Percentiles rank a stretch among this genome's conserved stretches.
These are phyloP conservation scores for Penstemon davidsonii DNA, from an alignment of 257 asterid genomes.

Conservation along the genomic window DNA sequence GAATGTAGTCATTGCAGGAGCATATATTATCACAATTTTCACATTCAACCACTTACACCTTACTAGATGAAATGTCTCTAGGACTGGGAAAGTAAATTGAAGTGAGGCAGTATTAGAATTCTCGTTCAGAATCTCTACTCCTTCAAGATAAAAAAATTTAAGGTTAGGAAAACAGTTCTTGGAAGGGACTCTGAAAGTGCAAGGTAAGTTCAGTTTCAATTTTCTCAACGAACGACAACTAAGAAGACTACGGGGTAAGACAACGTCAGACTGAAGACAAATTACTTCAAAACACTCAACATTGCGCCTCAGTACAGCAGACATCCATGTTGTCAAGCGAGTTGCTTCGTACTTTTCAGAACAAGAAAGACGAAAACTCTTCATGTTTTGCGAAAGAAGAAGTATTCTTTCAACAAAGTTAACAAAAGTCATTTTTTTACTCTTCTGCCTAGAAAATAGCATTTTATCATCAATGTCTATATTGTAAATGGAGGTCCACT, in stretches of 20 bases:
- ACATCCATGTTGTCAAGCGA: neutral
- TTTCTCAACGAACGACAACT: neutral
- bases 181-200: slow-evolving; percentile 6
- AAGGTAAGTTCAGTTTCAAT: neutral
- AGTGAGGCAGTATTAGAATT: neutral
- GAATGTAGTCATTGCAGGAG: neutral
- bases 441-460: neutral
- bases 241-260: slow-evolving; percentile 1
- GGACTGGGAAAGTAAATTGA: neutral
- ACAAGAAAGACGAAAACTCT: neutral
- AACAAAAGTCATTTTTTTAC: too few species aligned
- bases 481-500: neutral
- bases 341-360: neutral
- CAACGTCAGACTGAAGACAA: neutral
- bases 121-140: neutral
- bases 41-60: slow-evolving; percentile 8
- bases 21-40: neutral
- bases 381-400: neutral
- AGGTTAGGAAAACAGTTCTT: neutral
- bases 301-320: neutral
- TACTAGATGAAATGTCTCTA: neutral
- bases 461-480: neutral
- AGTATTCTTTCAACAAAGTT: neutral
- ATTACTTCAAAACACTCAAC: neutral
- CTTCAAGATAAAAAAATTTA: neutral